These are phyloP conservation scores for Penicillium diatomitis DNA, from an alignment of 495 filamentous ascomycete species.

Conservation along the genomic window DNA sequence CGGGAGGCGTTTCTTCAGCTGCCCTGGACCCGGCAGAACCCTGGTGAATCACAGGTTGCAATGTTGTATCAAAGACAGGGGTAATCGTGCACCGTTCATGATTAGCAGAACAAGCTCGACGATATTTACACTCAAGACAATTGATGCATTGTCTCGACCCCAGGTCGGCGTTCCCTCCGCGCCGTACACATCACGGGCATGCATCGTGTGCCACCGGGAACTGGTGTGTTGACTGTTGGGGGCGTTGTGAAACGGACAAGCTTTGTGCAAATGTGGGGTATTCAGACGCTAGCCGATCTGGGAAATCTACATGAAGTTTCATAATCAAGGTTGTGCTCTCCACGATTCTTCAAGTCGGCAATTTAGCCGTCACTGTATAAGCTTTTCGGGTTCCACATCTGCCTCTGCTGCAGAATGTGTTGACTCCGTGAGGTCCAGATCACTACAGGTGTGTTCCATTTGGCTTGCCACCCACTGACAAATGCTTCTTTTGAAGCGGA, in stretches of 20 bases:
- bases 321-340: neutral
- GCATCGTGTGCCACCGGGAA: neutral
- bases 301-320: neutral
- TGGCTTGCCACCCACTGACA: neutral
- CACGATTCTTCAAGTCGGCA: neutral
- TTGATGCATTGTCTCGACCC: too few relatives aligned
- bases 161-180: neutral
- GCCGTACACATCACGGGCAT: neutral
- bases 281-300: neutral
- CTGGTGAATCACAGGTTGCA: too few relatives aligned
- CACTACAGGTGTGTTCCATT: too few relatives aligned
- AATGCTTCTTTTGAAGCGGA: neutral
- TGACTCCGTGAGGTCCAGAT: too few relatives aligned
- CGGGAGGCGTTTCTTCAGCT: too few relatives aligned
- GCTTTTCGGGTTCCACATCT: neutral
- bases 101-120: too few relatives aligned
- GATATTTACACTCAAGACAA: too few relatives aligned
- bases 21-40: too few relatives aligned
- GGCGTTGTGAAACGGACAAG: neutral
- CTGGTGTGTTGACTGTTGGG: neutral
- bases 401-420: neutral
- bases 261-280: constrained; percentile 1
- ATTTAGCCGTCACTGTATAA: neutral
- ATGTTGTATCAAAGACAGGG: too few relatives aligned
- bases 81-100: too few relatives aligned